Base-by-base conservation (phyloP, 176 grass and related monocot species). In the Aechmea fasciata region DNA sequence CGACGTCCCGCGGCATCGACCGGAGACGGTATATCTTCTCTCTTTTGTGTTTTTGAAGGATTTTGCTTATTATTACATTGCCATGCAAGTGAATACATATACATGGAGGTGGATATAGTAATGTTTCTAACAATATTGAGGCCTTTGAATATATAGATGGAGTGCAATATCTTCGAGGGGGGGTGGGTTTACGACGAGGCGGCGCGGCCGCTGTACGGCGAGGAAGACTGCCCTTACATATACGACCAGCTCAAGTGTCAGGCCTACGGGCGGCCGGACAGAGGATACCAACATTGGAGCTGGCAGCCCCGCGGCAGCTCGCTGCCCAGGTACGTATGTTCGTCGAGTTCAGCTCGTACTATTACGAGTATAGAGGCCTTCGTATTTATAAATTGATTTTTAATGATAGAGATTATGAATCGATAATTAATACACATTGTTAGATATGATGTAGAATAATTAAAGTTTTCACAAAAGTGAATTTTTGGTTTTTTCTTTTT, bases 141-240 rank as follows among this genome's bases (percentile, higher is more conserved):
- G 23, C 51, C 41, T 50, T 69, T 74, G 18, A 3, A 59, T n/a
- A n/a, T n/a, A n/a, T 52, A 75, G 71, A 81, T 1, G 50, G 76
- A 75, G 14, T 96, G 91, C 62, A 75, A 96, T 73, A 13, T 96
- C 52, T 89, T 77, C 23, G 51, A 67, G 0, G 91, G 91, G 1
- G 84, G 69, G 70, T 96, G 91, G 91, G 87, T 96, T 59, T 74
- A 79, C 77, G 87, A 96, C 77, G 91, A 88, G 82, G 74, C 29
- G 65, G 73, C 87, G 13, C 65, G 74, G 74, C 91, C 91, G 57
- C 51, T 19, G 69, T 96, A 96, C 74, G 73, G 69, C n/a, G 87
- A 91, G 80, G 81, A 83, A 69, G 85, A 87, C 71, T 96, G 91
- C 77, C 91, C 87, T 1, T 96, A 96, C 80, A 88, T 96, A 70